Evolutionary conservation across 1,284 basidiomycete genomes (phyloP).

Genomic region (Trametes versicolor): DNA sequence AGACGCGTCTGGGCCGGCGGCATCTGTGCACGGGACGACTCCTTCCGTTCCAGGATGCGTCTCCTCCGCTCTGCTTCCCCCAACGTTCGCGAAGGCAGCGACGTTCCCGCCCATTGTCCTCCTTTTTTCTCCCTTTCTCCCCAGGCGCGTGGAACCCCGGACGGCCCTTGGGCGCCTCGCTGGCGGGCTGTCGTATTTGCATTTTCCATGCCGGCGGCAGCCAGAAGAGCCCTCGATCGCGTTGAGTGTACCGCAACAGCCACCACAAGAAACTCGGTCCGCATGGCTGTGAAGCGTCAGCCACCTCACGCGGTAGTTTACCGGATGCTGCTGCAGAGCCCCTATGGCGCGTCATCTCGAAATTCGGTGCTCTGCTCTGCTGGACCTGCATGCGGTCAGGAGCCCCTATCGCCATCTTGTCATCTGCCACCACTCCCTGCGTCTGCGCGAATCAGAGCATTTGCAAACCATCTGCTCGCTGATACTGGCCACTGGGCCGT

Average conservation of each 20-base stretch:
- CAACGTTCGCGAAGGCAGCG: not conserved
- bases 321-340: conserved; percentile 11
- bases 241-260: conserved; percentile 6
- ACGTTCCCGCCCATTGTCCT: not conserved
- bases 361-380: not conserved
- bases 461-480: not conserved
- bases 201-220: not conserved
- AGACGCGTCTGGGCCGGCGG: conserved; percentile 30
- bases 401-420: not conserved
- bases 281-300: not conserved
- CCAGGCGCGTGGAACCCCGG: not conserved
- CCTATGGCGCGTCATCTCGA: not conserved
- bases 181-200: not conserved
- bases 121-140: not conserved
- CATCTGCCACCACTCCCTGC: not conserved
- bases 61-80: conserved; percentile 14
- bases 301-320: conserved; percentile 10
- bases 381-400: not conserved
- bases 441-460: not conserved
- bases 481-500: too few relatives aligned
- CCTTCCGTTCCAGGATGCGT: conserved; percentile 17
- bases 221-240: conserved; percentile 8
- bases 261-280: not conserved
- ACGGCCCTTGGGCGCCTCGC: not conserved
- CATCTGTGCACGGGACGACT: conserved; percentile 16